A percentile compares a stretch with the other conserved stretches of the same genome.
phyloP scores from a whole-genome alignment of 805 yeast species.

The Starmerella apicola region DNA sequence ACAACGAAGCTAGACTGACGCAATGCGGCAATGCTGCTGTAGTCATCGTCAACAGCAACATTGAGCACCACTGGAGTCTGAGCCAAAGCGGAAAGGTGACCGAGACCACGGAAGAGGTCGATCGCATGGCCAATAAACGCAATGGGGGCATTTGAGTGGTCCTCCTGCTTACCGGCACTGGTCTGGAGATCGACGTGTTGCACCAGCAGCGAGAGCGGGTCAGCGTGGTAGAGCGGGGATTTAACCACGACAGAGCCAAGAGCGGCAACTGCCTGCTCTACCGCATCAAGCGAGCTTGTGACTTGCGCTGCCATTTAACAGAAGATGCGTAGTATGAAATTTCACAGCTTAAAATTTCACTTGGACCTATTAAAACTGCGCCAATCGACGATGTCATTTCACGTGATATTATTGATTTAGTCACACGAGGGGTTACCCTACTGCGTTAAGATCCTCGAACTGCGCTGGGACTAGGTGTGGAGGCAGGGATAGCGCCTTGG shows the following conservation, averaged over 20 bases:
- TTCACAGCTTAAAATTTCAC: background rate
- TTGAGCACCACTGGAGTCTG: constrained; percentile 19
- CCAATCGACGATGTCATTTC: too few species aligned
- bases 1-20: constrained; percentile 56
- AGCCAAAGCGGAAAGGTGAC: constrained; percentile 14
- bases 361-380: background rate
- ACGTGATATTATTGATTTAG: too few species aligned
- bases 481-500: too few species aligned
- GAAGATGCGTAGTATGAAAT: background rate
- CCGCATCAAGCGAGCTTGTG: constrained; percentile 13
- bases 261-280: constrained; percentile 11
- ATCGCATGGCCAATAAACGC: constrained; percentile 16
- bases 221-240: constrained; percentile 10
- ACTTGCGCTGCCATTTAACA: constrained; percentile 8
- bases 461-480: too few species aligned
- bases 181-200: constrained; percentile 6
- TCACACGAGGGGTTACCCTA: too few species aligned
- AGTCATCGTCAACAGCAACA: constrained; percentile 38
- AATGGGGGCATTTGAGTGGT: constrained; percentile 1
- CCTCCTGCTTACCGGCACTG: background rate
- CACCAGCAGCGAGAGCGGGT: constrained; percentile 15
- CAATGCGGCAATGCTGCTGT: constrained; percentile 53
- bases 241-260: constrained; percentile 11
- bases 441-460: too few species aligned
- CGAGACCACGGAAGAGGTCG: constrained; percentile 18